Base-by-base conservation (phyloP, 352 stramenopile genomes). In the Phytophthora hibernalis region DNA sequence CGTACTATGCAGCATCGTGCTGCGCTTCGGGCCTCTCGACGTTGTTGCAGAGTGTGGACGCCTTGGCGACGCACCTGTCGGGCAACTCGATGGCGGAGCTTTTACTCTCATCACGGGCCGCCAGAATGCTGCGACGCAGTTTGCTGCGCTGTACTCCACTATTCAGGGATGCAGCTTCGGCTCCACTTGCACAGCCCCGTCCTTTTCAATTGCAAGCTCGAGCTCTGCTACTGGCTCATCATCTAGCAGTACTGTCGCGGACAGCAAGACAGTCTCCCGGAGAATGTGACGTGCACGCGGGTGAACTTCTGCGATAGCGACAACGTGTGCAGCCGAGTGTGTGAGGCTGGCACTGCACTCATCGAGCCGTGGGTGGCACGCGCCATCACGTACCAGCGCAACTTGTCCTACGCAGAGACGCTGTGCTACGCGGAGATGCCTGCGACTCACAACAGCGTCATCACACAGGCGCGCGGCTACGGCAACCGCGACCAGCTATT, bases 401-500 rank as follows among this genome's bases (percentile, higher is more conserved):
- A 90, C 18, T 61, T 81, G 12, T 84, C 85, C 33, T 93, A 91
- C 61, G 65, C 64, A 10, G 65, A 89, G 67, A 75, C 74, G 11
- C 65, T 95, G 22, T 95, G 87, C 60, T 80, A 79, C 44, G 74
- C 83, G 8, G 82, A 93, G 54, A 70, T 93, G 3, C 73, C 80
- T 0, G 87, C 65, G 3, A 90, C 85, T 10, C 87, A 95, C 76
- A 95, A 95, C 67, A 89, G 77, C 44, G 83, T 77, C 20, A 93
- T 83, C 42, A 90, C 82, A 1, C 61, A 77, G 30, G 82, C 81
- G 2, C 70, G 68, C 22, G 85, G 83, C 31, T 92, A 87, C 56
- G 83, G 82, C 30, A 88, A 90, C 54, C 82, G 83, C 30, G 83
- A 91, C 54, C 85, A 93, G 65, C 66, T 93, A 31, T 75, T 87